A percentile compares a stretch with the other conserved stretches of the same genome.
Evolutionary conservation across 768 basidiomycete species (phyloP).

Genomic region (Mycena filopes): DNA sequence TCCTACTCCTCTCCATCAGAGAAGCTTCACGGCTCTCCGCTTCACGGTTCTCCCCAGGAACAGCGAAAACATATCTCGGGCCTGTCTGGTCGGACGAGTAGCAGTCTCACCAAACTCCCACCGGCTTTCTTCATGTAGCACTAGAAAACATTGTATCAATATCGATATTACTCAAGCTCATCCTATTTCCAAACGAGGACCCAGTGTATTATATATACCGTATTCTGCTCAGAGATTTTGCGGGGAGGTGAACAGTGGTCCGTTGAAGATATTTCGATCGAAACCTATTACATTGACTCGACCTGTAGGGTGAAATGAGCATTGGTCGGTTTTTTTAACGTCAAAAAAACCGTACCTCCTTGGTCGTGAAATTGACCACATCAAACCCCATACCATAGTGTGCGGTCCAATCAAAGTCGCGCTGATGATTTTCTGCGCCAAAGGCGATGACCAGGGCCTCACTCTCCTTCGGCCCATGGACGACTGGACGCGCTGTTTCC

Average conservation of each 20-base stretch:
- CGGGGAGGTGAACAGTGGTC: too few relatives aligned
- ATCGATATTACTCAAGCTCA: background rate
- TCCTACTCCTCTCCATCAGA: constrained; percentile 10
- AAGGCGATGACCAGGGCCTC: constrained; percentile 67
- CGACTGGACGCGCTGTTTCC: constrained; percentile 63
- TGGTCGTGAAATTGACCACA: constrained; percentile 60
- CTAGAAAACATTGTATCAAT: constrained; percentile 27
- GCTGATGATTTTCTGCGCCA: constrained; percentile 78
- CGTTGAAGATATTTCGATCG: too few relatives aligned
- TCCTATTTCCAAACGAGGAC: too few relatives aligned
- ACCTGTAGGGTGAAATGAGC: too few relatives aligned
- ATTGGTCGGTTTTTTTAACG: too few relatives aligned
- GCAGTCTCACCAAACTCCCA: constrained; percentile 24
- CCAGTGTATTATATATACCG: too few relatives aligned
- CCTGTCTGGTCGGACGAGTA: constrained; percentile 18
- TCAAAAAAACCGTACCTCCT: background rate
- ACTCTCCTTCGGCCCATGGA: constrained; percentile 61
- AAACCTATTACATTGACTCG: too few relatives aligned
- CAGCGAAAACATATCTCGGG: constrained; percentile 30
- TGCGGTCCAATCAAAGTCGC: constrained; percentile 75
- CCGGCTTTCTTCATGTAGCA: constrained; percentile 31
- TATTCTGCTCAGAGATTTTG: too few relatives aligned
- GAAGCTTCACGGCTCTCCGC: background rate
- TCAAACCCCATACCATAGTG: constrained; percentile 77
- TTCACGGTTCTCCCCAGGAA: constrained; percentile 6